phyloP scores from a whole-genome alignment of 345 rosid genomes.

The Psidium guajava region DNA sequence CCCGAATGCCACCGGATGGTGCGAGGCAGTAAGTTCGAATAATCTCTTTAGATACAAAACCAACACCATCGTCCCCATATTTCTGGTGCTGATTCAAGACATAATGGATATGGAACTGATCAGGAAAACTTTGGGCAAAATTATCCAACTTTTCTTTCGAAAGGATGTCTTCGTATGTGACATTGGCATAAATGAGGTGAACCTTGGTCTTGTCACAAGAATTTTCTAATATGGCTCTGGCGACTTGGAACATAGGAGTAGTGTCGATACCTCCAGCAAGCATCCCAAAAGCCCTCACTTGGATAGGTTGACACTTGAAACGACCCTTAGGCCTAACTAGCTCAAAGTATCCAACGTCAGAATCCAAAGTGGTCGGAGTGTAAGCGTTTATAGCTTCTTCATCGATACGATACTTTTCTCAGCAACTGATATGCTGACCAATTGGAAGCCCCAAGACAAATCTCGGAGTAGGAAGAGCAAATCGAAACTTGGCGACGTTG shows the following conservation, averaged over 20 bases:
- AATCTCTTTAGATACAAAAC: constrained; percentile 53
- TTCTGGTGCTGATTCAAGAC: constrained; percentile 58
- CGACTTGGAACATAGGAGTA: constrained; percentile 65
- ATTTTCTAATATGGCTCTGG: constrained; percentile 43
- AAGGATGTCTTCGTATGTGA: constrained; percentile 42
- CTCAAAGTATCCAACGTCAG: constrained; percentile 46
- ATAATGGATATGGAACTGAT: constrained; percentile 41
- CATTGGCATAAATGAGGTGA: constrained; percentile 46
- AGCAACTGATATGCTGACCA: constrained; percentile 51
- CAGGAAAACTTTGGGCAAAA: constrained; percentile 26
- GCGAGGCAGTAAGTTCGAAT: constrained; percentile 42
- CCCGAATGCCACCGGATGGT: constrained; percentile 42
- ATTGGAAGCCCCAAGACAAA: constrained; percentile 46
- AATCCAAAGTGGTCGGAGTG: constrained; percentile 51
- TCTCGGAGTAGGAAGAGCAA: constrained; percentile 32
- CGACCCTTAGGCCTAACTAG: constrained; percentile 48
- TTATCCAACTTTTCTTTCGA: constrained; percentile 50
- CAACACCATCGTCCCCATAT: constrained; percentile 54
- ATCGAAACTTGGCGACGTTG: constrained; percentile 37
- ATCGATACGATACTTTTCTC: constrained; percentile 34
- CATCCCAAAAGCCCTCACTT: constrained; percentile 61
- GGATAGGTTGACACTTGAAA: constrained; percentile 52
- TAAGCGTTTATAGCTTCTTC: constrained; percentile 37
- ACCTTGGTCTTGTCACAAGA: constrained; percentile 30
- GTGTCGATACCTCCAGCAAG: constrained; percentile 69